phyloP scores from a whole-genome alignment of 768 basidiomycete species.

The Albatrellus ellisii region DNA sequence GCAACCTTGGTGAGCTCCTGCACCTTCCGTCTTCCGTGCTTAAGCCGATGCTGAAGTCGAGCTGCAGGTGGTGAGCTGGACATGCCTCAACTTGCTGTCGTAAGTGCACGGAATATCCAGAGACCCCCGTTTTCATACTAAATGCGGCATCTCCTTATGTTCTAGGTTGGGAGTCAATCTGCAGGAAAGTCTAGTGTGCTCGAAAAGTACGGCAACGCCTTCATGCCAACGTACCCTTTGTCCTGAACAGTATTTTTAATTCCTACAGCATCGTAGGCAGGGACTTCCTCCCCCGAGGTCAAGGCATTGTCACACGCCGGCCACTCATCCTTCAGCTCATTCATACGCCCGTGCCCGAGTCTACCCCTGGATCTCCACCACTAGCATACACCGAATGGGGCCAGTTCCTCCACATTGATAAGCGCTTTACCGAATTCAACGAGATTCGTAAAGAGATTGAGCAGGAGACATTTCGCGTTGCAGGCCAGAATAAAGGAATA shows the following conservation, averaged over 20 bases:
- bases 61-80: constrained; percentile 72
- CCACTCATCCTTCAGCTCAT: constrained; percentile 94
- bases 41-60: constrained; percentile 9
- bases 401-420: constrained; percentile 95
- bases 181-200: constrained; percentile 94
- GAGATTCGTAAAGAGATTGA: constrained; percentile 97
- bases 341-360: constrained; percentile 62
- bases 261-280: constrained; percentile 70
- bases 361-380: constrained; percentile 29
- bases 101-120: constrained; percentile 26
- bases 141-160: constrained; percentile 2
- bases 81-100: constrained; percentile 86
- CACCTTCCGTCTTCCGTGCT: constrained; percentile 5
- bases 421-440: constrained; percentile 89
- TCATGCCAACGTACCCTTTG: background rate
- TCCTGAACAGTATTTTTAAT: constrained; percentile 2
- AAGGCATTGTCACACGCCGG: constrained; percentile 92
- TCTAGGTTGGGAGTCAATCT: constrained; percentile 90
- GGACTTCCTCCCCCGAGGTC: constrained; percentile 78
- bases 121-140: background rate
- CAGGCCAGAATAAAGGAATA: constrained; percentile 97
- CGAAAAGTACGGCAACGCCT: constrained; percentile 52
- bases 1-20: constrained; percentile 57
- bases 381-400: constrained; percentile 71
- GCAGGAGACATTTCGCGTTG: constrained; percentile 92